A percentile compares a stretch with the other conserved stretches of the same genome.
Evolutionary conservation across 169 alveolate species (phyloP).

Genomic region (Plasmodium cynomolgi): DNA sequence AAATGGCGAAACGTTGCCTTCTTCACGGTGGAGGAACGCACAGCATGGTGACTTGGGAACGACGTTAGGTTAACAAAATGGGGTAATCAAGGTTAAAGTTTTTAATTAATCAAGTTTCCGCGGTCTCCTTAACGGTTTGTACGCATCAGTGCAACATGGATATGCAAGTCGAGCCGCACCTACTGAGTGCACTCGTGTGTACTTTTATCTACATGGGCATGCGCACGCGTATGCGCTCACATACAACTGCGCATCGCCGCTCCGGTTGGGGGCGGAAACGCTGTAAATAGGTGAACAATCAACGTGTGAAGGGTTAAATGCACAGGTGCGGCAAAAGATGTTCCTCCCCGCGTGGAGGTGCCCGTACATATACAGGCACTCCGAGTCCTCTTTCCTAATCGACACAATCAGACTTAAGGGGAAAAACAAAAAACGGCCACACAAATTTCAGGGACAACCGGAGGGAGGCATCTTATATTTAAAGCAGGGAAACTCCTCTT

Average conservation of each 20-base stretch:
- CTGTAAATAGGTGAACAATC: neutral
- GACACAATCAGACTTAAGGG: neutral
- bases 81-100: slow-evolving; percentile 17
- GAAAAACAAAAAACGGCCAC: neutral
- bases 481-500: slow-evolving; percentile 25
- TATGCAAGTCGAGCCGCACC: neutral
- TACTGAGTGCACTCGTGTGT: neutral
- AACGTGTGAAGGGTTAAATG: neutral
- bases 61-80: slow-evolving; percentile 7
- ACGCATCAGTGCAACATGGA: neutral
- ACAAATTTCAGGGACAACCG: neutral
- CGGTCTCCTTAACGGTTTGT: neutral
- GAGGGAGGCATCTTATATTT: neutral
- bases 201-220: neutral
- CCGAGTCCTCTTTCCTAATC: neutral
- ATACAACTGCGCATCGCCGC: neutral
- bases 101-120: slow-evolving; percentile 22
- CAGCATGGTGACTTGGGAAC: neutral
- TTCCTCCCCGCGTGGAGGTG: neutral
- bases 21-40: neutral
- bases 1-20: neutral
- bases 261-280: neutral
- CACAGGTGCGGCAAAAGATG: neutral
- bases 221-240: neutral
- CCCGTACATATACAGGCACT: neutral